phyloP scores from a whole-genome alignment of 2,329 filamentous ascomycete species.

The Xylaria sp. region DNA sequence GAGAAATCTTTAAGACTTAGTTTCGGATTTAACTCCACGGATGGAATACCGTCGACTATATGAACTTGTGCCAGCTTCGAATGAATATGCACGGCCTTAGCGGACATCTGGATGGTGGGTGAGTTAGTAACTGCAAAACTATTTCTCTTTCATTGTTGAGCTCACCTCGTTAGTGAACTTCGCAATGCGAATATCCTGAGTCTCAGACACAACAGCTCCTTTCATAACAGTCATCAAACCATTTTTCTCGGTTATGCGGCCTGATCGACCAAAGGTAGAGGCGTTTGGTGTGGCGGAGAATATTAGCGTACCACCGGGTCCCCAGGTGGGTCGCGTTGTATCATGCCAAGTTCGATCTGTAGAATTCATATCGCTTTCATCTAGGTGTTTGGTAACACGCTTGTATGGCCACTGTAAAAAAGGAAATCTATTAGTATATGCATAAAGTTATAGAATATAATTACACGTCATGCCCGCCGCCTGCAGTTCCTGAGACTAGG shows the following conservation, averaged over 20 bases:
- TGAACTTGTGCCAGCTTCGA: constrained; percentile 66
- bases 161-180: constrained; percentile 68
- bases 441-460: constrained; percentile 42
- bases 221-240: constrained; percentile 65
- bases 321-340: constrained; percentile 83
- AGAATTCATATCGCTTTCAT: constrained; percentile 70
- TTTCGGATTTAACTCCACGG: constrained; percentile 60
- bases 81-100: constrained; percentile 66
- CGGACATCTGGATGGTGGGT: constrained; percentile 59
- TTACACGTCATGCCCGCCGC: constrained; percentile 36
- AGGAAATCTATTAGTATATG: constrained; percentile 58
- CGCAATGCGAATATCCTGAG: constrained; percentile 72
- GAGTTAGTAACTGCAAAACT: constrained; percentile 16
- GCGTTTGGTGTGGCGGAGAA: constrained; percentile 62
- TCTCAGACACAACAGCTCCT: constrained; percentile 70
- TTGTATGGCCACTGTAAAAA: constrained; percentile 83
- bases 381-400: constrained; percentile 75
- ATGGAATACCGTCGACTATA: constrained; percentile 68
- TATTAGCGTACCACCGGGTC: constrained; percentile 77
- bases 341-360: constrained; percentile 76
- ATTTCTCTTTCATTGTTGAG: constrained; percentile 20
- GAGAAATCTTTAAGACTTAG: constrained; percentile 63
- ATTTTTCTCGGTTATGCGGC: constrained; percentile 53
- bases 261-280: constrained; percentile 47
- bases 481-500: constrained; percentile 19